These are phyloP conservation scores for Microglena sp. DNA, from an alignment of 139 green algal species.

Conservation along the genomic window DNA sequence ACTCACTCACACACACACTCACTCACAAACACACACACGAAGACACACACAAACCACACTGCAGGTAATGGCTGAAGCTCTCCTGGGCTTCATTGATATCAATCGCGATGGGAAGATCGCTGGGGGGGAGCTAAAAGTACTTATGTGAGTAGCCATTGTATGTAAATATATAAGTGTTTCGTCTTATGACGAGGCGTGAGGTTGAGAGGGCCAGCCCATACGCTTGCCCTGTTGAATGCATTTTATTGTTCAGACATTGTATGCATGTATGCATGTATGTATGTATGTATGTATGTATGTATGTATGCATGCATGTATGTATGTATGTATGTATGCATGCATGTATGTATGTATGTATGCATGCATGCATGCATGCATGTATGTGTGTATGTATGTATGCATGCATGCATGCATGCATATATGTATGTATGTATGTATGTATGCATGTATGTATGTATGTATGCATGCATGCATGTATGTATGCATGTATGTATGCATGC, in stretches of 20 bases:
- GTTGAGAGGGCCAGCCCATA: too few relatives aligned
- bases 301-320: not conserved
- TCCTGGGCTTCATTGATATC: conserved; percentile 14
- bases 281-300: too few relatives aligned
- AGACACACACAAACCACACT: too few relatives aligned
- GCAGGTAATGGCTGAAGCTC: conserved; percentile 18
- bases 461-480: too few relatives aligned
- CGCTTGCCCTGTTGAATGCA: not conserved
- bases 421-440: too few relatives aligned
- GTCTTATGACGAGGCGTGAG: too few relatives aligned
- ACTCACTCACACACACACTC: too few relatives aligned
- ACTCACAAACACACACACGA: too few relatives aligned
- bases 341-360: not conserved
- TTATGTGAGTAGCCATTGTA: not conserved
- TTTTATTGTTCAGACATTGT: not conserved
- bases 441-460: too few relatives aligned
- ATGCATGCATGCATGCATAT: too few relatives aligned
- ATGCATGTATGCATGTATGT: not conserved
- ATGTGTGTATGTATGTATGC: too few relatives aligned
- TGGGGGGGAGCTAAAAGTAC: conserved; percentile 14
- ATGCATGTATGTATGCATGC: too few relatives aligned
- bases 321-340: not conserved
- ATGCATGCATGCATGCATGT: not conserved
- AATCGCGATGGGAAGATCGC: conserved; percentile 18
- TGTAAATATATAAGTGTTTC: not conserved